These are phyloP conservation scores for Arachis hypogaea DNA, from an alignment of 306 rosid species.

Conservation along the genomic window DNA sequence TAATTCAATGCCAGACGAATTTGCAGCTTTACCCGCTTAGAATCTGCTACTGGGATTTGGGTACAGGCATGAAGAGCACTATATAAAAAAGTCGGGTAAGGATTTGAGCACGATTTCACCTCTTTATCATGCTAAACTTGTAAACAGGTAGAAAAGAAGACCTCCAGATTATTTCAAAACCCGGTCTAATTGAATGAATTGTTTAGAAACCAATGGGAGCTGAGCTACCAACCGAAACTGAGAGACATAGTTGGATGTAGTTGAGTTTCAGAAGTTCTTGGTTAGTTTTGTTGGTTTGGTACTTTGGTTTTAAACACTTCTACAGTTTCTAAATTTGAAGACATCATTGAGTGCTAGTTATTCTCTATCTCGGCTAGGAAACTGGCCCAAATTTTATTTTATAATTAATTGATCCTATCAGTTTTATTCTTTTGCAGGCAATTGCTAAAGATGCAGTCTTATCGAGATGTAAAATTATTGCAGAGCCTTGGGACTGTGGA, in stretches of 20 bases:
- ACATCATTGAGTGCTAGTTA: constrained; percentile 5
- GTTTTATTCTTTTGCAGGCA: constrained; percentile 57
- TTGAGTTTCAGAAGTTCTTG: constrained; percentile 9
- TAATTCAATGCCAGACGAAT: background rate
- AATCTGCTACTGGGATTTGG: background rate
- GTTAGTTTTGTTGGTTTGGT: constrained; percentile 29
- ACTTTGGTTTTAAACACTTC: constrained; percentile 2
- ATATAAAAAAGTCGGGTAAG: background rate
- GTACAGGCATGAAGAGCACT: background rate
- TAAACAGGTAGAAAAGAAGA: constrained; percentile 1
- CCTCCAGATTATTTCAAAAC: background rate
- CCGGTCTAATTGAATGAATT: background rate
- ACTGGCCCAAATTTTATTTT: constrained; percentile 19
- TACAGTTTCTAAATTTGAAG: constrained; percentile 6
- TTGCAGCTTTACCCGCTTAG: background rate
- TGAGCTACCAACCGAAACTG: background rate
- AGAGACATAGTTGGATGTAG: constrained; percentile 1
- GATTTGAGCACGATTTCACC: background rate
- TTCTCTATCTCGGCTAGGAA: constrained; percentile 23
- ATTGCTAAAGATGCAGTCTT: constrained; percentile 84
- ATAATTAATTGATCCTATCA: constrained; percentile 23
- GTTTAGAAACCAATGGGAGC: constrained; percentile 15
- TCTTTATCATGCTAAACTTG: background rate
- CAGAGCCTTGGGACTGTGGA: constrained; percentile 99
- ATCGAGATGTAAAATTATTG: constrained; percentile 88